Evolutionary conservation across 2,329 filamentous ascomycete genomes (phyloP), one percentile per base, ranked within the genome.

Genomic region (Colletotrichum sansevieriae): DNA sequence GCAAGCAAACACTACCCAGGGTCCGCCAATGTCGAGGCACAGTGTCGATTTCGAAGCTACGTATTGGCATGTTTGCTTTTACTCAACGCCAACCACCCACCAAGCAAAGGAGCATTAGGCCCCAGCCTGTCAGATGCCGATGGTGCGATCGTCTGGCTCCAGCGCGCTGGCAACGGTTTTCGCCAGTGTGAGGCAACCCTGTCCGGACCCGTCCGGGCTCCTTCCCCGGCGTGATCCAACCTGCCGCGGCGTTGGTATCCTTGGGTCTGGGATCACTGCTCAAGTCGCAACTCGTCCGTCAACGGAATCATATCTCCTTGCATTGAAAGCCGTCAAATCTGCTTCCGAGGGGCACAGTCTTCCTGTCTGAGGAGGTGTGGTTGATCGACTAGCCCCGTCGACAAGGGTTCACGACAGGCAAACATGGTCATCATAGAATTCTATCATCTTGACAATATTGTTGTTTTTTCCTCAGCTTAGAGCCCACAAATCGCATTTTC

Each of bases 331-430:
- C 62, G 54, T 52, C 56, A 44, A 49, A 39, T 35, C 47, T 49
- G 46, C 63, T 54, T 65, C 33, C 37, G 22, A 41, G 47, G 13
- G 25, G 29, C 46, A 54, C 29, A 29, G 33, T 4, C 8, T 13
- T 46, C 22, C 18, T 46, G n/a, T 12, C 29, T 39, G 18, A 22
- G 54, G 66, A 15, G 56, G 56, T 62, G 63, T 63, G 49, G 56
- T 63, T 70, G 61, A 47, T 57, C 51, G 15, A 57, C 63, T 67
- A 57, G 66, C 52, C 56, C 33, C 37, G 11, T 44, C 51, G 66
- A 70, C 66, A 10, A 13, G 63, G 55, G 56, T 67, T 60, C 41
- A 54, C 43, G 65, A 65, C 49, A 56, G 55, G 47, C 33, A 68
- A 43, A 44, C 41, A 55, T 39, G 62, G 46, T 20, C 22, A 55